phyloP scores from a whole-genome alignment of 352 stramenopile species.

The Pythium rhizo-oryzae region DNA sequence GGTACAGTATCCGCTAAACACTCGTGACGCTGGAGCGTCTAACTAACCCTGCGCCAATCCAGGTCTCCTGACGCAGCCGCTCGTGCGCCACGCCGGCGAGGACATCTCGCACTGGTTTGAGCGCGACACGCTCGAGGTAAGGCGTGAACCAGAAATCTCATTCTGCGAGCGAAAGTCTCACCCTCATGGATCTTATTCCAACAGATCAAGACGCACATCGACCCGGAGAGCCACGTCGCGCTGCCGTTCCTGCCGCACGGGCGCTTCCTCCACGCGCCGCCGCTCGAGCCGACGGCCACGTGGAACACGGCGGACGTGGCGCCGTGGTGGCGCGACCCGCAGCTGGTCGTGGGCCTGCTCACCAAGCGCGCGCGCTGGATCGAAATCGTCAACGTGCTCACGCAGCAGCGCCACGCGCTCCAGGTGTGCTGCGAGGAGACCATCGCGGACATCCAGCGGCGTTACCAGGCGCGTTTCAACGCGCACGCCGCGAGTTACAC shows the following conservation, averaged over 20 bases:
- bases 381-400: slow-evolving; percentile 91
- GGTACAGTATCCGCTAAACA: too few species aligned
- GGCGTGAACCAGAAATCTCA: not conserved
- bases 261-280: slow-evolving; percentile 87
- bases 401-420: slow-evolving; percentile 81
- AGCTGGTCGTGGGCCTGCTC: slow-evolving; percentile 72
- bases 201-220: slow-evolving; percentile 81
- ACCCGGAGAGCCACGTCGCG: slow-evolving; percentile 70
- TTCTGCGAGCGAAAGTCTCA: not conserved
- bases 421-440: slow-evolving; percentile 90
- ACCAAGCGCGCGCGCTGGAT: slow-evolving; percentile 76
- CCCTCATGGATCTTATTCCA: not conserved
- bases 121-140: slow-evolving; percentile 61
- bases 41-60: not conserved
- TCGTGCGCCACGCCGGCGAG: slow-evolving; percentile 84
- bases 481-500: slow-evolving; percentile 92
- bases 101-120: slow-evolving; percentile 95
- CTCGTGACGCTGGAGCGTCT: too few species aligned
- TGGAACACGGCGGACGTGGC: slow-evolving; percentile 77
- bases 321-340: slow-evolving; percentile 90
- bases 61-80: slow-evolving; percentile 77
- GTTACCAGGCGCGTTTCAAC: slow-evolving; percentile 83
- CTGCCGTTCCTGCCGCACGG: slow-evolving; percentile 87
- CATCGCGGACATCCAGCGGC: slow-evolving; percentile 85
- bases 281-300: slow-evolving; percentile 66